Percentiles rank a stretch among this genome's conserved stretches.
Conservation (phyloP, 1,139 yeast species). For the Yamadazyma taylorii region DNA sequence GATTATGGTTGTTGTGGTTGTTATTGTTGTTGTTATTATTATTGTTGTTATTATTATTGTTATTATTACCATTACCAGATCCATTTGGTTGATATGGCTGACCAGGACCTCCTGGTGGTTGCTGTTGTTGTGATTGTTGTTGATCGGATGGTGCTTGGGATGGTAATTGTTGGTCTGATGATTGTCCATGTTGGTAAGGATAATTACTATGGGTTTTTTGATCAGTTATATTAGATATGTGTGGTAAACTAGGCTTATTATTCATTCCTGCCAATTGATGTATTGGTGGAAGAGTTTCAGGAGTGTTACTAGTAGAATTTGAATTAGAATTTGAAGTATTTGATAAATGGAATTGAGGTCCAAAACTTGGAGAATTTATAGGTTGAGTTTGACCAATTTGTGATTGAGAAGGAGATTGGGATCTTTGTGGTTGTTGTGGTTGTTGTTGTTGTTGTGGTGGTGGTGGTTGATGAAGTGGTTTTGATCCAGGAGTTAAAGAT, state of each 20-base stretch:
- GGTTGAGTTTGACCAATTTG: background rate
- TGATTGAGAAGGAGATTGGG: conserved; percentile 1
- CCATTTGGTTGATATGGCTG: background rate
- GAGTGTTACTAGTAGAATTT: conserved; percentile 19
- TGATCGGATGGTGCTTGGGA: conserved; percentile 4
- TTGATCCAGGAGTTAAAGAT: conserved; percentile 15
- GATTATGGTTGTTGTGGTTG: background rate
- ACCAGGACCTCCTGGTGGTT: background rate
- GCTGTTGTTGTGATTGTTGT: background rate
- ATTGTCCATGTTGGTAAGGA: conserved; percentile 4
- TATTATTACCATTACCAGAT: background rate
- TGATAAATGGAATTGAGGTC: conserved; percentile 41
- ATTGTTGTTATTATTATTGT: conserved; percentile 1
- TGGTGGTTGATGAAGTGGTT: conserved; percentile 15
- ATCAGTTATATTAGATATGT: conserved; percentile 22
- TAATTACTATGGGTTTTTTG: conserved; percentile 6
- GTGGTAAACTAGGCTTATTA: conserved; percentile 26
- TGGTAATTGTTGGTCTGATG: conserved; percentile 4
- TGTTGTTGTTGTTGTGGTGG: conserved; percentile 7
- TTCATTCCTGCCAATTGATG: conserved; percentile 23
- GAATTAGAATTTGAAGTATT: conserved; percentile 15
- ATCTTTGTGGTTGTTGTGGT: background rate
- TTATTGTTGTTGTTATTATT: conserved; percentile 10
- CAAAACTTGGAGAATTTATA: conserved; percentile 41
- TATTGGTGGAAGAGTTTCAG: conserved; percentile 38